Base-by-base conservation (phyloP, 768 basidiomycete genomes). In the Holtermanniella nyarrowii region DNA sequence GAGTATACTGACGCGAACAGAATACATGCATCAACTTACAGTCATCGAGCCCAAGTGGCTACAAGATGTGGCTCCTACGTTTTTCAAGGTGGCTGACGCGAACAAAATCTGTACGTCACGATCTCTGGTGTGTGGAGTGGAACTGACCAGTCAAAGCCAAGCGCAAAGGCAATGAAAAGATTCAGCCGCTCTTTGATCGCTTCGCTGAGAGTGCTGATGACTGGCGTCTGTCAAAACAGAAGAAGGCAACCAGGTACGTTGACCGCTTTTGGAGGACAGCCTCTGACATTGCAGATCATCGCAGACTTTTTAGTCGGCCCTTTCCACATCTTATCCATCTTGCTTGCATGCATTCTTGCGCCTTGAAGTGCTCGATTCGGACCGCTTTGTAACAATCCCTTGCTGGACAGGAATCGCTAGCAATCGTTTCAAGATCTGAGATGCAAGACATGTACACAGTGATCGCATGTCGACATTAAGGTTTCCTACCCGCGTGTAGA, bases 11-110 rank as follows among this genome's bases (percentile, higher is more conserved):
- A 43, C 18, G 10, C 22, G 5, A 10, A 10, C 22, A n/a, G 66
- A 65, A 45, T 65, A 65, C 57, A 71, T 71, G 68, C 69, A 71
- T 53, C 66, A 68, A 52, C 65, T 97, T 42, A 93, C 89, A 0
- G 87, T 88, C 0, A 80, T 99, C 54, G 95, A 99, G 68, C 93
- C 95, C 3, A 95, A 95, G 71, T 99, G 93, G 95, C 80, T 97
- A 5, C 86, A 90, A 16, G 91, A 99, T 65, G 90, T 93, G 21
- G 95, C 93, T 5, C 93, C 95, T 1, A 89, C 91, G 54, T 96
- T 95, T 78, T 99, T 97, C 84, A 88, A 87, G 73, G 89, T 99
- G 42, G 90, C 93, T 2, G 95, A 97, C 72, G 86, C 82, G 48
- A 91, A 90, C 75, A 96, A 95, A 74, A 93, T 97, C 74, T 64